Conservation (phyloP, 2,329 filamentous ascomycete genomes). For the Xylaria digitata region DNA sequence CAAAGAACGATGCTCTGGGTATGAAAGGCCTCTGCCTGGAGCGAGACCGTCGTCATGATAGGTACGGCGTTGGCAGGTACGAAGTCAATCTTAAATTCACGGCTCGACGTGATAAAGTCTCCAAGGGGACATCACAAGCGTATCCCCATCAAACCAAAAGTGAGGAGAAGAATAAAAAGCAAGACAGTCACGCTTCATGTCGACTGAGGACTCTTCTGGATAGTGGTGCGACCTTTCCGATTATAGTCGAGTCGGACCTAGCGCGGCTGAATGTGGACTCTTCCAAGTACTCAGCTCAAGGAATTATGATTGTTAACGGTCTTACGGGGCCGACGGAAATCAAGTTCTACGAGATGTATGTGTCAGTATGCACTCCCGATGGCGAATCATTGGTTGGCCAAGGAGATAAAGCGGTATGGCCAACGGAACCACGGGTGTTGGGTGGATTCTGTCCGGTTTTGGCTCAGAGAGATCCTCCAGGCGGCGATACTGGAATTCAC, state of each 20-base stretch:
- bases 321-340: constrained; percentile 34
- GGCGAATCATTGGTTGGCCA: constrained; percentile 45
- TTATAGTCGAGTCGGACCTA: constrained; percentile 53
- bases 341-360: constrained; percentile 53
- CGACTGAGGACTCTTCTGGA: constrained; percentile 55
- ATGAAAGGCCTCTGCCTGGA: constrained; percentile 51
- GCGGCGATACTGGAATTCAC: constrained; percentile 29
- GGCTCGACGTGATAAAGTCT: constrained; percentile 22
- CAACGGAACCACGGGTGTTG: constrained; percentile 40
- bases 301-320: constrained; percentile 41
- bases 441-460: constrained; percentile 50
- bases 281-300: constrained; percentile 53
- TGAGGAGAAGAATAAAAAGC: constrained; percentile 23
- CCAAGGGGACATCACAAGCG: not conserved
- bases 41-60: constrained; percentile 5
- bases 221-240: constrained; percentile 57
- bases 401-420: constrained; percentile 44
- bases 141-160: not conserved
- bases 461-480: constrained; percentile 27
- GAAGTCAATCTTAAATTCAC: constrained; percentile 32
- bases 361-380: constrained; percentile 46
- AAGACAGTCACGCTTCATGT: constrained; percentile 39
- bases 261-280: constrained; percentile 50
- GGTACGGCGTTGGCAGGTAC: constrained; percentile 46
- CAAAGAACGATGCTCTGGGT: constrained; percentile 41